A percentile compares a stretch with the other conserved stretches of the same genome.
These are phyloP conservation scores for Blastomyces parvus DNA, from an alignment of 2,329 filamentous ascomycete species.

Conservation along the genomic window DNA sequence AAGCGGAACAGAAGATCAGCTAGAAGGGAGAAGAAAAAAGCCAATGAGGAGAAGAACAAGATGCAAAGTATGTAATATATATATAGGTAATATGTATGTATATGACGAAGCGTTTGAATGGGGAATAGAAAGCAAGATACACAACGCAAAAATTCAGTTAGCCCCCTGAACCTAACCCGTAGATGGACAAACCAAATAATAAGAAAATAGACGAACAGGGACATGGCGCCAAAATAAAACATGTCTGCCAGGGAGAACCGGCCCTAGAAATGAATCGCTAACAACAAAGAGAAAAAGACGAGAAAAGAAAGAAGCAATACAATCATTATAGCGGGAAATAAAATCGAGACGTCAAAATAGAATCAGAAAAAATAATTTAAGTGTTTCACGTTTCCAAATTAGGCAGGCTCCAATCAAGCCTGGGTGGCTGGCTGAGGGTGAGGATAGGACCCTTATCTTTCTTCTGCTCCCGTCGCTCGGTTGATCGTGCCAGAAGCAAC, in stretches of 20 bases:
- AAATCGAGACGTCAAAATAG: not conserved
- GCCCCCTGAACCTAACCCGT: not conserved
- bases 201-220: not conserved
- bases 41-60: not conserved
- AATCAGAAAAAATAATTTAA: not conserved
- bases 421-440: slow-evolving; percentile 5
- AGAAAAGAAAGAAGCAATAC: not conserved
- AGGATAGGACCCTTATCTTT: not conserved
- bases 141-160: not conserved
- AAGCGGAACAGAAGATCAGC: not conserved
- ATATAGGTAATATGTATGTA: not conserved
- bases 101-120: not conserved
- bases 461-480: slow-evolving; percentile 10
- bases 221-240: not conserved
- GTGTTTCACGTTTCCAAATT: not conserved
- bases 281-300: not conserved
- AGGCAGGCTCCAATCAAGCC: slow-evolving; percentile 10
- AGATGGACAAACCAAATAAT: not conserved
- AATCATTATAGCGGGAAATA: not conserved
- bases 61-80: not conserved
- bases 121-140: not conserved
- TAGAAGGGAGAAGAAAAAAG: not conserved
- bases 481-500: slow-evolving; percentile 25
- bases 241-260: not conserved
- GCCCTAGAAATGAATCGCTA: not conserved